Conservation (phyloP, 352 stramenopile species). For the Blastocystis sp. region DNA sequence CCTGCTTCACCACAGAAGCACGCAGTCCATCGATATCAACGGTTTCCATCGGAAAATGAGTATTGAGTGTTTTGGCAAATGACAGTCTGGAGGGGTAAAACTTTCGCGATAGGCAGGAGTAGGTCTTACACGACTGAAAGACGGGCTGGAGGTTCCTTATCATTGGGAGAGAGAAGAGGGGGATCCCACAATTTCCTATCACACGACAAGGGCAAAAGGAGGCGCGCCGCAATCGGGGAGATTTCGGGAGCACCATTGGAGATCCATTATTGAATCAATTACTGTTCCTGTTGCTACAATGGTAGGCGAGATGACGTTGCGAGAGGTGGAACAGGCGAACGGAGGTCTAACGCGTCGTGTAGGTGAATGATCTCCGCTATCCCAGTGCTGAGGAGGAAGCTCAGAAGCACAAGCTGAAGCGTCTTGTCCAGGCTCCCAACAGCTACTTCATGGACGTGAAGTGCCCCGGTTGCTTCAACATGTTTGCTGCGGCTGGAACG, state of each 20-base stretch:
- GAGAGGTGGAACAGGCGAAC: too few relatives aligned
- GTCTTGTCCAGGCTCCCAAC: slow-evolving; percentile 97
- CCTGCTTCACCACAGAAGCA: slow-evolving; percentile 90
- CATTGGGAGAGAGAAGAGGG: background rate
- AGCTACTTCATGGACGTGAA: slow-evolving; percentile 99
- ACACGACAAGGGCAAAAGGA: too few relatives aligned
- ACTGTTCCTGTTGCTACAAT: too few relatives aligned
- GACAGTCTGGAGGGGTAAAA: too few relatives aligned
- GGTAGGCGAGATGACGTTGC: too few relatives aligned
- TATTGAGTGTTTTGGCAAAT: background rate
- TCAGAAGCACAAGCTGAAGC: slow-evolving; percentile 98
- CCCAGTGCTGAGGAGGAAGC: slow-evolving; percentile 88
- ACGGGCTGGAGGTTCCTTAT: background rate
- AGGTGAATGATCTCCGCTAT: slow-evolving; percentile 88
- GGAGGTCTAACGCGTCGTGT: background rate
- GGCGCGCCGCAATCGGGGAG: too few relatives aligned
- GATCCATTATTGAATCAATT: too few relatives aligned
- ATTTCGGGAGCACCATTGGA: too few relatives aligned
- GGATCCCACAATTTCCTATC: background rate
- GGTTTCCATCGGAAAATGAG: background rate
- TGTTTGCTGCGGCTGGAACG: slow-evolving; percentile 74
- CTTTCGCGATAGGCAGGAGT: background rate
- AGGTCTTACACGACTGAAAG: background rate
- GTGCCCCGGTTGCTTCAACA: slow-evolving; percentile 99
- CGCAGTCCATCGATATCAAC: slow-evolving; percentile 88